Percentiles rank a stretch among this genome's conserved stretches.
Conservation (phyloP, 257 asterid species). For the Solanum stenotomum region DNA sequence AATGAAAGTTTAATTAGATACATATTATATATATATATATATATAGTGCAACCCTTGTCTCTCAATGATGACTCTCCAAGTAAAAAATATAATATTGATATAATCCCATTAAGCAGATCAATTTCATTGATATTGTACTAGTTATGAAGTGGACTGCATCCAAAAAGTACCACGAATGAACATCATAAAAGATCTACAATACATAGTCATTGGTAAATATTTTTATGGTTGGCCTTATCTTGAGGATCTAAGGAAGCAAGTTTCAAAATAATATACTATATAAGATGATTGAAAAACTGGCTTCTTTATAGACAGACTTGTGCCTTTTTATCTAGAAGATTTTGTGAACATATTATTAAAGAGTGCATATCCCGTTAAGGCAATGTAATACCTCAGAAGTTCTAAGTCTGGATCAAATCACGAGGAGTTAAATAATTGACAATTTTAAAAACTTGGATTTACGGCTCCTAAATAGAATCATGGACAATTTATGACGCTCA, state of each 20-base stretch:
- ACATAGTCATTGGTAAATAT: not conserved
- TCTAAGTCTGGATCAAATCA: not conserved
- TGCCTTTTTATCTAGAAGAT: not conserved
- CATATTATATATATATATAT: too few relatives aligned
- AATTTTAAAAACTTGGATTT: not conserved
- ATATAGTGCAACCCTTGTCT: too few relatives aligned
- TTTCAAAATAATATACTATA: not conserved
- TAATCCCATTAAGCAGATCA: not conserved
- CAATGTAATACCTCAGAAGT: not conserved
- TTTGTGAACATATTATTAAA: not conserved
- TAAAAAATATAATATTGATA: too few relatives aligned
- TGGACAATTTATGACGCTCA: not conserved
- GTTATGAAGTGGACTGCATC: not conserved
- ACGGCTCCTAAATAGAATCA: too few relatives aligned
- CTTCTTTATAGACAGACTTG: not conserved
- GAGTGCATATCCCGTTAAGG: not conserved
- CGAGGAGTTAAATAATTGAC: not conserved
- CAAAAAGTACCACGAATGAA: too few relatives aligned
- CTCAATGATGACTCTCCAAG: too few relatives aligned
- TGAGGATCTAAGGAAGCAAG: not conserved
- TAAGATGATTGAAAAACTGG: not conserved
- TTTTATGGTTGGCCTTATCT: not conserved
- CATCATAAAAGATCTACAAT: too few relatives aligned
- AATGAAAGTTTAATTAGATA: too few relatives aligned
- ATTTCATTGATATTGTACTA: not conserved